These are phyloP conservation scores for Cochlearia excelsa DNA, from an alignment of 345 rosid species.

Conservation along the genomic window DNA sequence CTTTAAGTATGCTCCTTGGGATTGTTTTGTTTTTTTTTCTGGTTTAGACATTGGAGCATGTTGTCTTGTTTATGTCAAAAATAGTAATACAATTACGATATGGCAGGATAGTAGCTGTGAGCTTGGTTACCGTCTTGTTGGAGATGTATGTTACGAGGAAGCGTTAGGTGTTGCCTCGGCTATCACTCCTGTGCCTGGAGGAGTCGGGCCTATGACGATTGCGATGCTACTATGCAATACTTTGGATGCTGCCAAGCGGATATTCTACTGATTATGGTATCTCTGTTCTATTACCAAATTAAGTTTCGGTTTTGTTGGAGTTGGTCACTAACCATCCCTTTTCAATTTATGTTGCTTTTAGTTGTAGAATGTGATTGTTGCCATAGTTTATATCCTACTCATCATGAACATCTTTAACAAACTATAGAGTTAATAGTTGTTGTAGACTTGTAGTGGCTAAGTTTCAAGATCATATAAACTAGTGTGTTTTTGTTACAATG, in stretches of 20 bases:
- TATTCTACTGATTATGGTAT: constrained; percentile 19
- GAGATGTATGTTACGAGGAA: constrained; percentile 86
- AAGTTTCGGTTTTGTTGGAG: background rate
- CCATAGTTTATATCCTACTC: no score
- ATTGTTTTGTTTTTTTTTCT: background rate
- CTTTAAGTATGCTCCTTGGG: background rate
- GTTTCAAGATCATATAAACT: no score
- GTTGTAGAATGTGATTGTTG: no score
- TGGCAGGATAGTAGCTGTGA: constrained; percentile 71
- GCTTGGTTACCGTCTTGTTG: constrained; percentile 66
- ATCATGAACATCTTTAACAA: no score
- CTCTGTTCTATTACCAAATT: background rate
- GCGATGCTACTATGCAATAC: constrained; percentile 85
- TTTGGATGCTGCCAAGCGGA: constrained; percentile 68
- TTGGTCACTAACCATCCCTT: background rate
- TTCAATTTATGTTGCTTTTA: background rate
- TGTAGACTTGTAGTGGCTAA: no score
- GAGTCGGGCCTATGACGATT: constrained; percentile 92
- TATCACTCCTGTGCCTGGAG: constrained; percentile 91
- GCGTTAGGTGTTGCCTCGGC: constrained; percentile 71
- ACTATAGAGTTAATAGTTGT: no score
- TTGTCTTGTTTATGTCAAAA: background rate
- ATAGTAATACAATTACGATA: background rate
- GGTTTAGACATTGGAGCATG: constrained; percentile 16
- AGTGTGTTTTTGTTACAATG: background rate